Percentiles rank a stretch among this genome's conserved stretches.
phyloP scores from a whole-genome alignment of 495 filamentous ascomycete species.

The Thozetella sp. region DNA sequence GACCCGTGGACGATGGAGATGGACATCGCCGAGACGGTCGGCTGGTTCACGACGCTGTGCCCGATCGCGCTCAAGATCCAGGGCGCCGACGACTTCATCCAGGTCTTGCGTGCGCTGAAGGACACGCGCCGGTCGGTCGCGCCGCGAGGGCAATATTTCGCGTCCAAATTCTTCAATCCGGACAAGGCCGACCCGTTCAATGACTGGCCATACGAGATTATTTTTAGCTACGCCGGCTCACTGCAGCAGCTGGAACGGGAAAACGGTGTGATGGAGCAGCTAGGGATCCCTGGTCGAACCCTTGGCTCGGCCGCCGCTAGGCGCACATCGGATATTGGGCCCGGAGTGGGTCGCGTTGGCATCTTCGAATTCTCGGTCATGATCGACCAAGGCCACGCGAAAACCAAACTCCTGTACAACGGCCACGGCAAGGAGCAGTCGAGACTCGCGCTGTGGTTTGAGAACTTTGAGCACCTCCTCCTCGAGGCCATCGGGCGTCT shows the following conservation, averaged over 20 bases:
- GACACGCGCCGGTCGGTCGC: slow-evolving; percentile 35
- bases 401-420: slow-evolving; percentile 68
- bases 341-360: slow-evolving; percentile 58
- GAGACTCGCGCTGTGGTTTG: slow-evolving; percentile 60
- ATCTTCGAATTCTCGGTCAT: slow-evolving; percentile 65
- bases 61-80: slow-evolving; percentile 33
- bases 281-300: slow-evolving; percentile 39
- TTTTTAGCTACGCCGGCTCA: slow-evolving; percentile 70
- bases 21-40: slow-evolving; percentile 47
- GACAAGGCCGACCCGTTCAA: slow-evolving; percentile 43
- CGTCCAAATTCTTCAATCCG: slow-evolving; percentile 44
- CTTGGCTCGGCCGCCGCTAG: slow-evolving; percentile 22
- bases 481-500: slow-evolving; percentile 51
- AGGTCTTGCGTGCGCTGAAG: slow-evolving; percentile 39
- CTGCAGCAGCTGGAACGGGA: slow-evolving; percentile 63
- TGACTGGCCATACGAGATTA: slow-evolving; percentile 67
- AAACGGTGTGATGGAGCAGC: slow-evolving; percentile 62
- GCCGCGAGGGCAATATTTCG: slow-evolving; percentile 27
- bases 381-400: slow-evolving; percentile 59
- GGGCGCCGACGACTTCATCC: slow-evolving; percentile 36
- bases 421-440: slow-evolving; percentile 59
- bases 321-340: slow-evolving; percentile 57
- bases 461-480: slow-evolving; percentile 57
- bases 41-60: slow-evolving; percentile 50
- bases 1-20: slow-evolving; percentile 30